These are phyloP conservation scores for Penicillium digitatum DNA, from an alignment of 2,329 filamentous ascomycete species.

Conservation along the genomic window DNA sequence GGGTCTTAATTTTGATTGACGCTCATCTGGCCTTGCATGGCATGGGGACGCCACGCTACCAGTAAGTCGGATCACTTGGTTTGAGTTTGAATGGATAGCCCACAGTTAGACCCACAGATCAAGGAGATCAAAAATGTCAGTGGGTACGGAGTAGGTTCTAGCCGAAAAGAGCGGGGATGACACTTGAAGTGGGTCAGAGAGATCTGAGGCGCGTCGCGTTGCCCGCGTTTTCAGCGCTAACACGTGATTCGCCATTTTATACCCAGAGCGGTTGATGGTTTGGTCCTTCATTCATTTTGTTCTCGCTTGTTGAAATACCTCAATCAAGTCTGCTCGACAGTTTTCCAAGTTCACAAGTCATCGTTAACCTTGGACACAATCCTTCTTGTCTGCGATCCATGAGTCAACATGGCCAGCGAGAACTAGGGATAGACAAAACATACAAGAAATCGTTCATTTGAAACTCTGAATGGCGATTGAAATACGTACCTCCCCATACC, in stretches of 20 bases:
- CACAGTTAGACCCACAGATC: background rate
- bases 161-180: background rate
- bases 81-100: background rate
- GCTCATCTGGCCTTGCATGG: background rate
- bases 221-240: background rate
- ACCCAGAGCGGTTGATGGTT: no score
- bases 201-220: background rate
- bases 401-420: background rate
- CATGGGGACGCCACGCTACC: background rate
- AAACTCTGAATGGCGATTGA: background rate
- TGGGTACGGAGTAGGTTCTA: background rate
- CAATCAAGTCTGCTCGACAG: background rate
- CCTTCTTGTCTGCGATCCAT: background rate
- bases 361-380: background rate
- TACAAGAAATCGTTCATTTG: background rate
- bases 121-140: background rate
- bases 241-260: background rate
- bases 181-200: background rate
- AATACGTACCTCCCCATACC: background rate
- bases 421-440: background rate
- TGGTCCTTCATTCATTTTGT: background rate
- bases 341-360: background rate
- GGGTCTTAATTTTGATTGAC: background rate
- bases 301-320: background rate
- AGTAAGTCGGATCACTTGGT: background rate